A percentile compares a stretch with the other conserved stretches of the same genome.
Evolutionary conservation across 495 filamentous ascomycete species (phyloP).

Genomic region (Penicillium angulare): DNA sequence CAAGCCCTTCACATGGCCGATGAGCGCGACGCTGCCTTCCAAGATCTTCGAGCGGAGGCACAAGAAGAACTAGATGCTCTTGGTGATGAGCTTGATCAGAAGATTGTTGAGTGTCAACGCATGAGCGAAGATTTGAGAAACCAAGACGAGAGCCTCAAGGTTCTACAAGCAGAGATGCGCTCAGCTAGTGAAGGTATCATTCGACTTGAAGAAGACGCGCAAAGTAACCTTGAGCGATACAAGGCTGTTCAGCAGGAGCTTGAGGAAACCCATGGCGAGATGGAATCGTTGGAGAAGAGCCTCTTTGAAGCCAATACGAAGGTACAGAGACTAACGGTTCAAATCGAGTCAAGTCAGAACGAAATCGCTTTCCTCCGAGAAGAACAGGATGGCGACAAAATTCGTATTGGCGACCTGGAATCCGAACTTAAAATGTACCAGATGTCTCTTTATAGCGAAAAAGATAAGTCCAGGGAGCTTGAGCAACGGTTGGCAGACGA

Average conservation of each 20-base stretch:
- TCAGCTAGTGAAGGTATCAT: conserved; percentile 82
- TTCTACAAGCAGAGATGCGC: conserved; percentile 86
- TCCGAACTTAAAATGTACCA: conserved; percentile 72
- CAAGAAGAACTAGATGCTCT: conserved; percentile 81
- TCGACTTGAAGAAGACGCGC: conserved; percentile 82
- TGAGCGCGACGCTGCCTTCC: conserved; percentile 76
- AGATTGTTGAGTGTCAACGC: conserved; percentile 68
- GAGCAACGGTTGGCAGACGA: conserved; percentile 76
- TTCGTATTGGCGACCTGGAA: conserved; percentile 92
- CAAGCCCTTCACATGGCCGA: conserved; percentile 76
- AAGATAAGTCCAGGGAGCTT: conserved; percentile 73
- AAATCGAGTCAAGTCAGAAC: conserved; percentile 86
- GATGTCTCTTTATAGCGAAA: conserved; percentile 72
- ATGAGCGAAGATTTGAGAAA: conserved; percentile 56
- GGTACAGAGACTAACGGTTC: conserved; percentile 78
- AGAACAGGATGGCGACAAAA: conserved; percentile 97
- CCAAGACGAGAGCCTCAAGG: conserved; percentile 72
- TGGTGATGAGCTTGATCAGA: conserved; percentile 73
- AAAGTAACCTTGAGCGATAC: conserved; percentile 61
- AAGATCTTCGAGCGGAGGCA: conserved; percentile 74
- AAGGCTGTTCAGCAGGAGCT: conserved; percentile 74
- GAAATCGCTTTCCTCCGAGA: conserved; percentile 95
- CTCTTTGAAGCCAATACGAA: conserved; percentile 80
- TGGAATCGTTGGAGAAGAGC: conserved; percentile 71
- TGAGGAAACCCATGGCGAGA: conserved; percentile 70